These are phyloP conservation scores for Gaeumannomyces tritici DNA, from an alignment of 2,329 filamentous ascomycete genomes.

Conservation along the genomic window DNA sequence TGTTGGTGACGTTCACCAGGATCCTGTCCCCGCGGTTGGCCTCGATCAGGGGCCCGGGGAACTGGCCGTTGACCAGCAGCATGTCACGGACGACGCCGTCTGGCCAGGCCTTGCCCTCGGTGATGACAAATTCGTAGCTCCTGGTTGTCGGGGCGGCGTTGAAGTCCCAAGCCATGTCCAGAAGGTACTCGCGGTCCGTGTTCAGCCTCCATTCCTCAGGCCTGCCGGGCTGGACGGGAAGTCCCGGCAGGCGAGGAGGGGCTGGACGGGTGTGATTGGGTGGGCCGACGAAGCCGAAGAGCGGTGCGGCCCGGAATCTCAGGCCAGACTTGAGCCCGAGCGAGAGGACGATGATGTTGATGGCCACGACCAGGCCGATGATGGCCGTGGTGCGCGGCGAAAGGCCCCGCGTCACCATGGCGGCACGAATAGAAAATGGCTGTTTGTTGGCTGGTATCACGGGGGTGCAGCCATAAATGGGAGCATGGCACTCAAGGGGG, in stretches of 20 bases:
- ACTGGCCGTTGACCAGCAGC: slow-evolving; percentile 59
- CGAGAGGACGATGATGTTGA: slow-evolving; percentile 3
- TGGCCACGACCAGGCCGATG: not conserved
- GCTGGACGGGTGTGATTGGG: not conserved
- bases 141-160: slow-evolving; percentile 35
- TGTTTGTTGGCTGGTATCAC: not conserved
- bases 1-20: slow-evolving; percentile 54
- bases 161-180: slow-evolving; percentile 39
- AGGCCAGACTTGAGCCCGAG: not conserved
- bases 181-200: slow-evolving; percentile 5
- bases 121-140: slow-evolving; percentile 50
- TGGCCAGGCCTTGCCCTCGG: slow-evolving; percentile 35
- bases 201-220: slow-evolving; percentile 7
- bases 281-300: not conserved
- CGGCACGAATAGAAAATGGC: not conserved
- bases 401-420: not conserved
- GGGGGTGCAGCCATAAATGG: not conserved
- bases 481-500: not conserved
- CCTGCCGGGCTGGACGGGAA: not conserved
- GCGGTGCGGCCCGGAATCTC: not conserved
- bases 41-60: slow-evolving; percentile 63
- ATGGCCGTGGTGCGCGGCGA: not conserved
- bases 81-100: slow-evolving; percentile 7
- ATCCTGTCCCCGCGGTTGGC: slow-evolving; percentile 64
- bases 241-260: not conserved